phyloP scores from a whole-genome alignment of 2,329 filamentous ascomycete genomes.

The Cladosporium sp. region DNA sequence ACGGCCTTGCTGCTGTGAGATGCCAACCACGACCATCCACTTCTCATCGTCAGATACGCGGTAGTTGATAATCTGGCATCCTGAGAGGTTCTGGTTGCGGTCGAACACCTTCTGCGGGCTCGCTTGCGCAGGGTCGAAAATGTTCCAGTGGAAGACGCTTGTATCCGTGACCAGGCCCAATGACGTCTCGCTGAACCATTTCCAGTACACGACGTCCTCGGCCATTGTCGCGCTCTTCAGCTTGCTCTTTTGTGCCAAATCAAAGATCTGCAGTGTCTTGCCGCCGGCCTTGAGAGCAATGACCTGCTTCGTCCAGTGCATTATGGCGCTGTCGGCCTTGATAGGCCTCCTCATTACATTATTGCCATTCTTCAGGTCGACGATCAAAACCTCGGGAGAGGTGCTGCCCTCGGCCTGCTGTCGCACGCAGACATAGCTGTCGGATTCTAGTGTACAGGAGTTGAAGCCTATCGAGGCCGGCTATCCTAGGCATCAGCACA shows the following conservation, averaged over 20 bases:
- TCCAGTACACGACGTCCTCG: conserved; percentile 98
- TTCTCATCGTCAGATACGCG: conserved; percentile 92
- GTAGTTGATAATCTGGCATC: conserved; percentile 99
- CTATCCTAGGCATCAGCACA: conserved; percentile 44
- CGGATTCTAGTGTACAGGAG: conserved; percentile 94
- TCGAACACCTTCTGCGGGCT: conserved; percentile 90
- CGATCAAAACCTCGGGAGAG: conserved; percentile 91
- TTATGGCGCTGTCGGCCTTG: conserved; percentile 99
- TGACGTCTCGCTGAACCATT: conserved; percentile 91
- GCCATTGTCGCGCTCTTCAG: conserved; percentile 96
- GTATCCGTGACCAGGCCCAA: conserved; percentile 89
- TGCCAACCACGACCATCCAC: conserved; percentile 98
- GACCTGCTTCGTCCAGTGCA: conserved; percentile 96
- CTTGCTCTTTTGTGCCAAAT: conserved; percentile 89
- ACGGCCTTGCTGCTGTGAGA: conserved; percentile 87
- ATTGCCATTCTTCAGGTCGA: conserved; percentile 97
- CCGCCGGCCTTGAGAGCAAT: conserved; percentile 95
- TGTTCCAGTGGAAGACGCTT: conserved; percentile 96
- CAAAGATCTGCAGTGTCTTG: conserved; percentile 95
- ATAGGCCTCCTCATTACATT: conserved; percentile 92
- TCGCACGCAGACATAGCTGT: conserved; percentile 92
- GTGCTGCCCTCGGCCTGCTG: conserved; percentile 86
- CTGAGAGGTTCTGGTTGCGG: conserved; percentile 83
- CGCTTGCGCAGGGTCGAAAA: conserved; percentile 80
- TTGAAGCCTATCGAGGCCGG: conserved; percentile 79